These are phyloP conservation scores for Colletotrichum simmondsii DNA, from an alignment of 2,329 filamentous ascomycete species.

Conservation along the genomic window DNA sequence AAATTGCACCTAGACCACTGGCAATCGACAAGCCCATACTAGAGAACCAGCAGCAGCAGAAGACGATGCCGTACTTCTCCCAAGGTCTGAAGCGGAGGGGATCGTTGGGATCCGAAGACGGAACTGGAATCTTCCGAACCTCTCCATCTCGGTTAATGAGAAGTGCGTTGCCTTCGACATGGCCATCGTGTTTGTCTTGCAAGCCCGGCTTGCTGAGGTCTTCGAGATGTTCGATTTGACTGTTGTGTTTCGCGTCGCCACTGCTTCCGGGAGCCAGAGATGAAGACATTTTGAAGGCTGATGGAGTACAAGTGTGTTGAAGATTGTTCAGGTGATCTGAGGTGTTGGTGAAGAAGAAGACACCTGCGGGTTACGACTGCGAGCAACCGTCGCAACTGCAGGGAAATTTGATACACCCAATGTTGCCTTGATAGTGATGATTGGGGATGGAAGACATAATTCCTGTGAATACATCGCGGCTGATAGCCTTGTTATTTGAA, in stretches of 20 bases:
- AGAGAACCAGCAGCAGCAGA: slow-evolving; percentile 44
- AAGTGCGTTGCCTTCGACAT: slow-evolving; percentile 31
- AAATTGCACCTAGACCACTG: slow-evolving; percentile 57
- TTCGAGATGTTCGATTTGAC: slow-evolving; percentile 16
- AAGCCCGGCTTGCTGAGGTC: not conserved
- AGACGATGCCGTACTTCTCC: slow-evolving; percentile 37
- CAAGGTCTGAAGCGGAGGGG: slow-evolving; percentile 40
- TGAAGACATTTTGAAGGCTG: not conserved
- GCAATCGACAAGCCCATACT: slow-evolving; percentile 56
- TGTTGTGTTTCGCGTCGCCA: not conserved
- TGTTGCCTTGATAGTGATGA: not conserved
- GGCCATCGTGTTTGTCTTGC: not conserved
- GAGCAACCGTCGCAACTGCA: slow-evolving; percentile 28
- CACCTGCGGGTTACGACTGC: slow-evolving; percentile 13
- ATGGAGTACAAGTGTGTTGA: not conserved
- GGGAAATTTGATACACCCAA: not conserved
- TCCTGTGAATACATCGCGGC: not conserved
- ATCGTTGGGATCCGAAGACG: slow-evolving; percentile 38
- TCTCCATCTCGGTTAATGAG: slow-evolving; percentile 31
- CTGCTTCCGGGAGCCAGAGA: not conserved
- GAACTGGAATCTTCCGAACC: slow-evolving; percentile 36
- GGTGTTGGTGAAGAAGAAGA: not conserved
- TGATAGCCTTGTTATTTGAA: not conserved
- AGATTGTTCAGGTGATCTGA: not conserved
- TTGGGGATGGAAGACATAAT: not conserved